phyloP scores from a whole-genome alignment of 352 stramenopile genomes.

The Pythium periplocum region DNA sequence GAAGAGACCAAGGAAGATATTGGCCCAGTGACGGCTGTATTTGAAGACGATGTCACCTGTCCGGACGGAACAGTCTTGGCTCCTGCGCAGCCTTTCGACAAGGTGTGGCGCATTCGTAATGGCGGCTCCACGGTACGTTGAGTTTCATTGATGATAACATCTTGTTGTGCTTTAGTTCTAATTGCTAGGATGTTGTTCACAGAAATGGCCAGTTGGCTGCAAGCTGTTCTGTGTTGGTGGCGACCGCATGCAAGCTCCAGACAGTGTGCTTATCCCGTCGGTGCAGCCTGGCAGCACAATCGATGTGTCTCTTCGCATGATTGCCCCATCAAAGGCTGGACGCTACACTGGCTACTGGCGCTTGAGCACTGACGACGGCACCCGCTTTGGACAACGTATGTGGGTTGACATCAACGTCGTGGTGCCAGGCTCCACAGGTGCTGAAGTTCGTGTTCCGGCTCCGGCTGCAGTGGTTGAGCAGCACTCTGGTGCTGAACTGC shows the following conservation, averaged over 20 bases:
- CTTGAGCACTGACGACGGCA: conserved; percentile 70
- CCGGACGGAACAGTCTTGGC: conserved; percentile 76
- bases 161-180: neutral
- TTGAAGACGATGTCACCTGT: conserved; percentile 84
- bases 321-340: conserved; percentile 45
- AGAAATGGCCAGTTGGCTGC: conserved; percentile 73
- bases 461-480: conserved; percentile 10
- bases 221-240: conserved; percentile 64
- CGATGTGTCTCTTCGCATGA: conserved; percentile 72
- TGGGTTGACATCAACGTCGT: conserved; percentile 87
- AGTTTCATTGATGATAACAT: neutral
- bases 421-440: conserved; percentile 14
- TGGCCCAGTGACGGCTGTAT: conserved; percentile 66
- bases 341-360: conserved; percentile 89
- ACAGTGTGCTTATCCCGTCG: conserved; percentile 65
- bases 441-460: conserved; percentile 15
- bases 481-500: conserved; percentile 7
- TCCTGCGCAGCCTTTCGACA: conserved; percentile 67
- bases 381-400: conserved; percentile 83
- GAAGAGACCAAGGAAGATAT: conserved; percentile 72
- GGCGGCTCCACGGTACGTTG: conserved; percentile 40
- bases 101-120: conserved; percentile 87
- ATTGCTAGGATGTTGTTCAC: neutral
- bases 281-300: conserved; percentile 62
- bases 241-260: conserved; percentile 69